These are phyloP conservation scores for Quercus bicolor DNA, from an alignment of 306 rosid genomes.

Conservation along the genomic window DNA sequence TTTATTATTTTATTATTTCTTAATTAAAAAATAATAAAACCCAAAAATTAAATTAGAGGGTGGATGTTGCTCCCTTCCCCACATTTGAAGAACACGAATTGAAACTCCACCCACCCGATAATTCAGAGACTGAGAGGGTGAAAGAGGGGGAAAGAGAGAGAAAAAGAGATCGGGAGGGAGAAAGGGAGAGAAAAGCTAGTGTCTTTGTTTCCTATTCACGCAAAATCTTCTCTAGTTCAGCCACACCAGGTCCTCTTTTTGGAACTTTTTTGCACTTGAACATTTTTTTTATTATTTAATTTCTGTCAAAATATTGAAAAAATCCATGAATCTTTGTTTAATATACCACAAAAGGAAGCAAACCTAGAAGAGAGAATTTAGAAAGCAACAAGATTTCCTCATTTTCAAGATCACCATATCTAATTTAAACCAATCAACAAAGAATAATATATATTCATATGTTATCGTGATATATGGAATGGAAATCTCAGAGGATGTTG, in stretches of 20 bases:
- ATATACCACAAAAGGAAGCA: neutral
- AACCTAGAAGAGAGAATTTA: constrained; percentile 15
- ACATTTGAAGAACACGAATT: too few relatives aligned
- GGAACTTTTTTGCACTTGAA: constrained; percentile 49
- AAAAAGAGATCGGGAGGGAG: too few relatives aligned
- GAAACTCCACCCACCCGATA: too few relatives aligned
- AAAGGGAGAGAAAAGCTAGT: constrained; percentile 7
- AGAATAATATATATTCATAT: constrained; percentile 13
- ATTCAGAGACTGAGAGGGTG: too few relatives aligned
- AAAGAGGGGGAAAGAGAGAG: too few relatives aligned
- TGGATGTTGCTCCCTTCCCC: too few relatives aligned
- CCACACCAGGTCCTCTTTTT: constrained; percentile 77
- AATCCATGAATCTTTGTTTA: neutral
- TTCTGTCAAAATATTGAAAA: neutral
- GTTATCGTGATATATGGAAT: constrained; percentile 30
- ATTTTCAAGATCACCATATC: constrained; percentile 29
- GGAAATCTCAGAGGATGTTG: constrained; percentile 21
- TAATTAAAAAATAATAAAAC: too few relatives aligned
- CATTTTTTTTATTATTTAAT: neutral
- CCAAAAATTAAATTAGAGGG: too few relatives aligned
- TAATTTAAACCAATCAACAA: constrained; percentile 24
- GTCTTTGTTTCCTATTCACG: constrained; percentile 39
- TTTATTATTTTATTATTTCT: too few relatives aligned
- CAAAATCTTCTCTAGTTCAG: constrained; percentile 61
- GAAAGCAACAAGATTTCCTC: constrained; percentile 20